Evolutionary conservation across 805 yeast species (phyloP).

Genomic region (Yarrowia sp.): DNA sequence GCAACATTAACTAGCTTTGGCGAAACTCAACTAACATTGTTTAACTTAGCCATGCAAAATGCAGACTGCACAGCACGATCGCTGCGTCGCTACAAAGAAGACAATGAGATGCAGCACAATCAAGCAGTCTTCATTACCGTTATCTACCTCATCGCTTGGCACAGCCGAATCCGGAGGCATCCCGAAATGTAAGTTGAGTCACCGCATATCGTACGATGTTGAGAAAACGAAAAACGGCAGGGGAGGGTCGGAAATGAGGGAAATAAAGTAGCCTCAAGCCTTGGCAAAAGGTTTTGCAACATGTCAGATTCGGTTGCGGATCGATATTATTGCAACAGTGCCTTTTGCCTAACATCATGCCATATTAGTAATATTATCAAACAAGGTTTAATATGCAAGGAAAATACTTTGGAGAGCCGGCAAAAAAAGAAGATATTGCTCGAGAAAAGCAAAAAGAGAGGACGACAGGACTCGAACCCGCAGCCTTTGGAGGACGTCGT

Average conservation of each 20-base stretch:
- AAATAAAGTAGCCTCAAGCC: too few relatives aligned
- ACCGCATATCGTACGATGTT: conserved; percentile 4
- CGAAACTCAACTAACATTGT: background rate
- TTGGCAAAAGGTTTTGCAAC: too few relatives aligned
- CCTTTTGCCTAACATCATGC: too few relatives aligned
- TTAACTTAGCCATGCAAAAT: background rate
- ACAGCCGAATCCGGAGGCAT: background rate
- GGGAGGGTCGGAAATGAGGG: too few relatives aligned
- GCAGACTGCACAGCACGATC: background rate
- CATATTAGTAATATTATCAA: too few relatives aligned
- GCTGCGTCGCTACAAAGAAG: background rate
- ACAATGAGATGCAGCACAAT: too few relatives aligned
- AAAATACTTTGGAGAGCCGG: too few relatives aligned
- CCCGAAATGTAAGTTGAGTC: background rate
- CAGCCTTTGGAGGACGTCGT: conserved; percentile 26
- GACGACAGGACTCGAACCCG: conserved; percentile 26
- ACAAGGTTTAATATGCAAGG: too few relatives aligned
- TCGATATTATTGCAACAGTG: too few relatives aligned
- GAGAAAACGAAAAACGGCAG: background rate
- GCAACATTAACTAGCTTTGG: background rate
- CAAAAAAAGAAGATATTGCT: background rate
- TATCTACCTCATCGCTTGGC: conserved; percentile 6
- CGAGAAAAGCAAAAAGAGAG: background rate
- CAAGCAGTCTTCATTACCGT: background rate
- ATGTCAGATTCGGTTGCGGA: too few relatives aligned